Evolutionary conservation across 2,329 filamentous ascomycete species (phyloP).

Genomic region (Escovopsis sp.): DNA sequence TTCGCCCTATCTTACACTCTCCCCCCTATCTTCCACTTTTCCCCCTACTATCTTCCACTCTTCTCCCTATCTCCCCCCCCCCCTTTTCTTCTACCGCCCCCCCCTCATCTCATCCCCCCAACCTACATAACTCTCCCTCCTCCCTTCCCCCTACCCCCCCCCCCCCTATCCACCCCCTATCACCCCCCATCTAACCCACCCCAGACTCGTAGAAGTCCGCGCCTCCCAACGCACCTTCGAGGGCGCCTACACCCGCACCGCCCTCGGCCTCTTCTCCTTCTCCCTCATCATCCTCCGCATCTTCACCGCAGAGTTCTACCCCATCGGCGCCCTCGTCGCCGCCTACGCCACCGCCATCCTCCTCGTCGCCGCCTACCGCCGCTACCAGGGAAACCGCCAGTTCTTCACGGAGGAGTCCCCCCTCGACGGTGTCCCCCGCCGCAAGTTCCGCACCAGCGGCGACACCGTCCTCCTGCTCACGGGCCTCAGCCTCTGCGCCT

Average conservation of each 20-base stretch:
- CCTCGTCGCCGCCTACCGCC: slow-evolving; percentile 67
- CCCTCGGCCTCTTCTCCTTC: slow-evolving; percentile 89
- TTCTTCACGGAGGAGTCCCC: slow-evolving; percentile 50
- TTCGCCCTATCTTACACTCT: too few species aligned
- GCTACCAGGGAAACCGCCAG: slow-evolving; percentile 83
- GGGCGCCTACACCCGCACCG: slow-evolving; percentile 89
- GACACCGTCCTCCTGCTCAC: slow-evolving; percentile 46
- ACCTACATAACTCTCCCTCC: too few species aligned
- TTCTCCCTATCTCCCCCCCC: too few species aligned
- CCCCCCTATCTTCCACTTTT: too few species aligned
- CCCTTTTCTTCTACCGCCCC: background rate
- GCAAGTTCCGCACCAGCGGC: slow-evolving; percentile 47
- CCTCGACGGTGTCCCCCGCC: slow-evolving; percentile 20
- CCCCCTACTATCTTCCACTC: too few species aligned
- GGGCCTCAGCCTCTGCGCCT: slow-evolving; percentile 39
- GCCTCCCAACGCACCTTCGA: slow-evolving; percentile 94
- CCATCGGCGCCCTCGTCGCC: slow-evolving; percentile 89
- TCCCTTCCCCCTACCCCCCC: background rate
- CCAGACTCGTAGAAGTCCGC: slow-evolving; percentile 77
- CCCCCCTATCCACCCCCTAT: too few species aligned
- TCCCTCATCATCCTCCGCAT: slow-evolving; percentile 81
- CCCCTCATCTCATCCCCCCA: too few species aligned
- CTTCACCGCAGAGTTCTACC: slow-evolving; percentile 92
- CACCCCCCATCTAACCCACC: background rate
- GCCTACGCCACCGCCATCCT: slow-evolving; percentile 78